Evolutionary conservation across 176 grass and related monocot species (phyloP).

Genomic region (Elymus sibiricus): DNA sequence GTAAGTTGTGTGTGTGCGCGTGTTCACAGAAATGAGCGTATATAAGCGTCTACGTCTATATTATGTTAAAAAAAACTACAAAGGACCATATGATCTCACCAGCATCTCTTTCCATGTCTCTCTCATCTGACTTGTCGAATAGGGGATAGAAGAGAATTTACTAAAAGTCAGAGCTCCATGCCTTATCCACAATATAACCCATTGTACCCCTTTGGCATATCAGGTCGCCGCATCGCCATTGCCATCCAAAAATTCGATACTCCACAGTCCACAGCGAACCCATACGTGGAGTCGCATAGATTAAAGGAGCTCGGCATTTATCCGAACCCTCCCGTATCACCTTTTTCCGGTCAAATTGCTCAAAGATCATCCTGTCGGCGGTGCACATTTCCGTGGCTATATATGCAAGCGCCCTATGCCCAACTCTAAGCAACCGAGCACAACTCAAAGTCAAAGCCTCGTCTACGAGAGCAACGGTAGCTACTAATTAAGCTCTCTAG

Average conservation of each 20-base stretch:
- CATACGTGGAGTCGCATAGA: slow-evolving; percentile 23
- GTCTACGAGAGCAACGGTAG: not conserved
- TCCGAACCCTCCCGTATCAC: not conserved
- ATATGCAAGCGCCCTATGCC: slow-evolving; percentile 3
- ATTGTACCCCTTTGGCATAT: slow-evolving; percentile 13
- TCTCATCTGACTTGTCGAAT: not conserved
- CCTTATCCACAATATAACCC: slow-evolving; percentile 34
- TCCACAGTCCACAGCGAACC: slow-evolving; percentile 16
- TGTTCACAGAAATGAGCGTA: too few relatives aligned
- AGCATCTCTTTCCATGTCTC: not conserved
- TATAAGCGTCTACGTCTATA: too few relatives aligned
- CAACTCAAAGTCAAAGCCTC: not conserved
- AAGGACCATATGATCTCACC: not conserved
- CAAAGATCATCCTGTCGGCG: not conserved
- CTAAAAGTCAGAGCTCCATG: not conserved
- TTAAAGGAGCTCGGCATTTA: slow-evolving; percentile 18
- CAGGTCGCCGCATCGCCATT: slow-evolving; percentile 15
- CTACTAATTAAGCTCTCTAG: not conserved
- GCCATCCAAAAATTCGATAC: slow-evolving; percentile 46
- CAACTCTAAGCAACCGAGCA: slow-evolving; percentile 1
- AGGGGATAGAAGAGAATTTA: not conserved
- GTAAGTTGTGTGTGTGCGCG: too few relatives aligned
- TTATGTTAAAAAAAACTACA: too few relatives aligned
- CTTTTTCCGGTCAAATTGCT: not conserved
- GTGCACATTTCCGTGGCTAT: slow-evolving; percentile 31